Base-by-base conservation (phyloP, 1,284 basidiomycete species). In the Trichosporon faecale region DNA sequence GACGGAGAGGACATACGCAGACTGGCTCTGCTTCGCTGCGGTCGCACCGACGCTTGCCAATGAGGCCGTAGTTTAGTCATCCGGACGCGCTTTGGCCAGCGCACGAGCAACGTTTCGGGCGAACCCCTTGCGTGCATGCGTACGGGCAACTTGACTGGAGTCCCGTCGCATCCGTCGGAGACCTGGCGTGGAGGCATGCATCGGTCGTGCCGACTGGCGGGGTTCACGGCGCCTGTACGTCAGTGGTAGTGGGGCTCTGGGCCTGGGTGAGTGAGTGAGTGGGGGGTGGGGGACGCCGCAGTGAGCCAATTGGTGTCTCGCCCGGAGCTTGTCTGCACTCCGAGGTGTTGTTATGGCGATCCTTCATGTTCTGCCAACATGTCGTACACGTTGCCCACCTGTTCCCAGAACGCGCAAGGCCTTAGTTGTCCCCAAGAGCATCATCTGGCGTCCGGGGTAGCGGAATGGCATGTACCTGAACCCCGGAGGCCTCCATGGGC, bases 401-500 rank as follows among this genome's bases (percentile, higher is more conserved):
- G 18, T 61, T 11, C 18, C 57, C 29, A 33, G 18, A n/a, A 29
- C 57, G 18, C 27, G 18, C 18, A 29, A n/a, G 27, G 18, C 27
- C 27, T 61, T 29, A 18, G 8, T 11, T 29, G 21, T 18, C 27
- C 29, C 57, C 27, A 18, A 33, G 29, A 29, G 21, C 57, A 31
- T 61, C 27, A 61, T 61, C 57, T 31, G 57, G 57, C 57, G 57
- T 61, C 57, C 23, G 57, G 29, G 57, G 57, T 61, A 61, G 57
- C 57, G 57, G 29, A 61, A 61, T 33, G 57, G 18, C 49, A 52
- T 61, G 27, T 29, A 61, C 27, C 57, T 31, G 27, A 31, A 61
- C 57, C 57, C 57, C 57, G 57, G 27, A 61, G 57, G 57, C 27
- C 57, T 61, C 57, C 57, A 61, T 31, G 57, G 57, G 57, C 57